Evolutionary conservation across 2,329 filamentous ascomycete genomes (phyloP), one percentile per base, ranked within the genome.

Genomic region (Fusarium penzigii): DNA sequence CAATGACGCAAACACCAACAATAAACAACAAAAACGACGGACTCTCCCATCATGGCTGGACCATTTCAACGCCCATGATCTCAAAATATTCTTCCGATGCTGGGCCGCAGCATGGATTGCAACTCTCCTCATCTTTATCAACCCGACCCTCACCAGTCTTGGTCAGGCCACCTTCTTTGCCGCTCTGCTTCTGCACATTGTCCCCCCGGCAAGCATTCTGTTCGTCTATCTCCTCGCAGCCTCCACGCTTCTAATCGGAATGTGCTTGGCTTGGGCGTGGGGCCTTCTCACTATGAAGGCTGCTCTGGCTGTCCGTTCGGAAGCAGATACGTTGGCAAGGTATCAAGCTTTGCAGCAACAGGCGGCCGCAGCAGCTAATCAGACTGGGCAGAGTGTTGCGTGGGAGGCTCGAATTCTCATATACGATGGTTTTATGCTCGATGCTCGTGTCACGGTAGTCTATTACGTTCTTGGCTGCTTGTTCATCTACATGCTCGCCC

Each of bases 231-330:
- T 80, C 2, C 65, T 80, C 6, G 73, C 65, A 10, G 63, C 70
- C 0, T 36, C 76, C 1, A 73, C 78, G 1, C 64, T 80, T 5
- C 62, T 79, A 4, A 12, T 78, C 2, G 78, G 78, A 16, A 76
- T 79, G 61, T 73, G 69, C 32, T 58, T 78, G 0, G 77, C 72
- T 5, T 80, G 78, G 77, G 75, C 69, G 6, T 81, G 78, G 78
- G 78, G 78, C 4, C 65, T 78, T 2, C 64, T 79, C 42, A 66
- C 71, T 0, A 79, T 78, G 76, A 77, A 78, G 52, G 77, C 76
- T 2, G 78, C 77, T 3, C 53, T 72, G 9, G 74, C 76, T 1
- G 70, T 72, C 2, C 66, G 78, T 13, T 69, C 77, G 2, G 67
- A 65, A 5, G 61, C 68, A 0, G 71, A 74, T 8, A 75, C 72